Percentiles rank a stretch among this genome's conserved stretches.
phyloP scores from a whole-genome alignment of 1,139 yeast species.

The Taiozyma sp. region DNA sequence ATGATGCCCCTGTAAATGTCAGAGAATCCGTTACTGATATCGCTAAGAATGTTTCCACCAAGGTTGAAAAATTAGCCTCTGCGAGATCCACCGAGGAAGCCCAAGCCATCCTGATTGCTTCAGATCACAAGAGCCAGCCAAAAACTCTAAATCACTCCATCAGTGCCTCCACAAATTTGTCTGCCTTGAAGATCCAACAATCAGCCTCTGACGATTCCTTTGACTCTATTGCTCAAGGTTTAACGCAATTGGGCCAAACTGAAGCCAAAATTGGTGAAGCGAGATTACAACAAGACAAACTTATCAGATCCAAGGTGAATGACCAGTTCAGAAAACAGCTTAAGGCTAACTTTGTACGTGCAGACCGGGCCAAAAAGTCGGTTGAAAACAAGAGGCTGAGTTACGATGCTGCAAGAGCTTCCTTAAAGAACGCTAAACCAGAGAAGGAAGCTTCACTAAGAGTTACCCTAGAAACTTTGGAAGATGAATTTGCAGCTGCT shows the following conservation, averaged over 20 bases:
- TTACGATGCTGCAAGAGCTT: slow-evolving; percentile 74
- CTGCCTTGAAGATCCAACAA: slow-evolving; percentile 38
- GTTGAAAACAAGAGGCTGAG: slow-evolving; percentile 77
- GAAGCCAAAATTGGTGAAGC: slow-evolving; percentile 77
- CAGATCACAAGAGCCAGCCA: slow-evolving; percentile 61
- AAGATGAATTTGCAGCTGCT: slow-evolving; percentile 86
- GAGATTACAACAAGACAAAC: slow-evolving; percentile 75
- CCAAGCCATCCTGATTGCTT: slow-evolving; percentile 60
- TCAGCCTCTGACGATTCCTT: slow-evolving; percentile 29
- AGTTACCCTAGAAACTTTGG: slow-evolving; percentile 77
- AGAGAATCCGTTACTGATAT: slow-evolving; percentile 73
- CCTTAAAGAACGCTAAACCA: slow-evolving; percentile 56
- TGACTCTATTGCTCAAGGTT: slow-evolving; percentile 41
- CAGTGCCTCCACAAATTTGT: slow-evolving; percentile 62
- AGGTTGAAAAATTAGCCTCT: slow-evolving; percentile 63
- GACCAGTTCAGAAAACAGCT: slow-evolving; percentile 60
- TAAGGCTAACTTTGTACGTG: slow-evolving; percentile 57
- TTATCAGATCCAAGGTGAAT: slow-evolving; percentile 67
- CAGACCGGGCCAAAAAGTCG: slow-evolving; percentile 64
- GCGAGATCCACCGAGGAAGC: slow-evolving; percentile 83
- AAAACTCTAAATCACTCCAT: slow-evolving; percentile 83
- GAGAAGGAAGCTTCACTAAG: slow-evolving; percentile 71
- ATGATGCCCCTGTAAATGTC: slow-evolving; percentile 80
- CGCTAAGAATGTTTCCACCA: slow-evolving; percentile 58
- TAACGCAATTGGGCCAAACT: slow-evolving; percentile 45